These are phyloP conservation scores for Trypanosoma melophagium DNA, from an alignment of 208 protist genomes.

Conservation along the genomic window DNA sequence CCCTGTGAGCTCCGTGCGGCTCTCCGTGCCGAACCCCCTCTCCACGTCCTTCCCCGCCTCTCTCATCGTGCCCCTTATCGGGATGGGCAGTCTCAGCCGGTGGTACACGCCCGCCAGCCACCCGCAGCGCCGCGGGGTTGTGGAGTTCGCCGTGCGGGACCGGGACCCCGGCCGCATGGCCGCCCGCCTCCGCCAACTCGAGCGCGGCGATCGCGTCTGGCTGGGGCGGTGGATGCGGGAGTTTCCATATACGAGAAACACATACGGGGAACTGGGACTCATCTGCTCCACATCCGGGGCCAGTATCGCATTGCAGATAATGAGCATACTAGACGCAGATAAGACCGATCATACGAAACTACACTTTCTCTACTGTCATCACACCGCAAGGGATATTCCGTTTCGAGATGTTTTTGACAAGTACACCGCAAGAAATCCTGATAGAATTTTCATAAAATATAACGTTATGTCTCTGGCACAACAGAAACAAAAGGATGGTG, in stretches of 20 bases:
- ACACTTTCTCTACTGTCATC: conserved; percentile 73
- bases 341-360: conserved; percentile 50
- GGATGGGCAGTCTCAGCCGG: conserved; percentile 52
- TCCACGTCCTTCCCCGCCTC: conserved; percentile 19
- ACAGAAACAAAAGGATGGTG: conserved; percentile 11
- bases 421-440: conserved; percentile 33
- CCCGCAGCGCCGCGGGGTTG: conserved; percentile 68
- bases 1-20: conserved; percentile 76
- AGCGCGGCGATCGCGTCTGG: conserved; percentile 72
- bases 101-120: conserved; percentile 90
- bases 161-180: conserved; percentile 82
- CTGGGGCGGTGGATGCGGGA: conserved; percentile 87
- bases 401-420: conserved; percentile 60
- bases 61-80: conserved; percentile 31
- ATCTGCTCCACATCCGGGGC: conserved; percentile 77
- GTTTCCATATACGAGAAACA: conserved; percentile 68
- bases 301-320: conserved; percentile 81
- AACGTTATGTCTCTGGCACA: conserved; percentile 55
- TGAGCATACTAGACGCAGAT: conserved; percentile 68
- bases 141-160: conserved; percentile 85
- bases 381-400: conserved; percentile 47
- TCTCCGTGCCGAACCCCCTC: conserved; percentile 19
- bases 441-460: conserved; percentile 55
- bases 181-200: conserved; percentile 61
- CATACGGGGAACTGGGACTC: conserved; percentile 58